Base-by-base conservation (phyloP, 805 yeast genomes). In the Teunomyces aglyptinius region DNA sequence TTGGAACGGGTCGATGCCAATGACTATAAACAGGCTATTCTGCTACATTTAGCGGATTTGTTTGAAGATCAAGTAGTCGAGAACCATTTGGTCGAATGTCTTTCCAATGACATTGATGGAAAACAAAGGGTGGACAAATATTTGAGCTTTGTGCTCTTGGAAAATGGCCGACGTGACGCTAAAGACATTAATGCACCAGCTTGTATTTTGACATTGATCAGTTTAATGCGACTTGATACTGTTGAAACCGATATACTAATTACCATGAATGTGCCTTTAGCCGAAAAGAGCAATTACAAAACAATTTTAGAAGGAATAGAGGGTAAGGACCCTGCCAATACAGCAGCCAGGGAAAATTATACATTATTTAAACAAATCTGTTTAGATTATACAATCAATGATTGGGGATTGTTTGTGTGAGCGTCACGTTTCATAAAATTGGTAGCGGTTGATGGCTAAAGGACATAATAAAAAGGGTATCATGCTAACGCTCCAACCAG, bases 241-340 rank as follows among this genome's bases (percentile, higher is more conserved):
- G 79, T 68, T 1, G 67, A 66, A 2, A 82, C 91, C 0, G 96
- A 87, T 63, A 70, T 83, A 3, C 58, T 86, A 34, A 59, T 86
- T 11, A 75, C 86, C 3, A 72, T 78, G 56, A 84, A 85, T 52
- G 71, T 83, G 2, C 87, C 88, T 7, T 45, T 51, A n/a, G 50
- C 45, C 10, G 43, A 47, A 12, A 49, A 49, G 20, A 34, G 26
- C 15, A 52, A 49, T 24, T 18, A 26, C 16, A 19, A 24, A 13
- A 22, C 39, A 15, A 22, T 19, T 6, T n/a, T 22, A 26, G 39
- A 24, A 11, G 39, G 15, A 19, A 18, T 36, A 12, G 6, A 13
- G 6, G 28, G 24, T 15, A 26, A n/a, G 11, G 22, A 18, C 31
- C 26, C 33, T 38, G 27, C 19, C 2, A 6, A 16, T 5, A 7